A percentile compares a stretch with the other conserved stretches of the same genome.
phyloP scores from a whole-genome alignment of 1,139 yeast genomes.

The Lodderomyces theae region DNA sequence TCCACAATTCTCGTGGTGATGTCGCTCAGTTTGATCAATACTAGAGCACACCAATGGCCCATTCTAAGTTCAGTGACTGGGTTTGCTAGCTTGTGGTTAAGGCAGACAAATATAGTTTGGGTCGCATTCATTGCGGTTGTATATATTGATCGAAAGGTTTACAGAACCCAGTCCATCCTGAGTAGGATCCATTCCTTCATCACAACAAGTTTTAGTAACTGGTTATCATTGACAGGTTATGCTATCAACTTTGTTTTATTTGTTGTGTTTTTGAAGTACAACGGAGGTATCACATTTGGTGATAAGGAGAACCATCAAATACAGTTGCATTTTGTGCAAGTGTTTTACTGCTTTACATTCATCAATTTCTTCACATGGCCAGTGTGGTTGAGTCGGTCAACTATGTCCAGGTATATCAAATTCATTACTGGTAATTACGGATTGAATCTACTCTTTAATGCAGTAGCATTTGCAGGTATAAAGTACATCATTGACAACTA shows the following conservation, averaged over 20 bases:
- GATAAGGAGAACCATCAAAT: conserved; percentile 83
- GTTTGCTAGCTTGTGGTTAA: conserved; percentile 60
- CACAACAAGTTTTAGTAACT: conserved; percentile 20
- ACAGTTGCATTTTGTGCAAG: conserved; percentile 71
- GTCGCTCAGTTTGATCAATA: conserved; percentile 38
- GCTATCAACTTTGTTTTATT: conserved; percentile 51
- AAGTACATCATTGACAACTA: conserved; percentile 51
- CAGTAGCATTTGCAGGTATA: conserved; percentile 30
- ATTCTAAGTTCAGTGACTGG: conserved; percentile 45
- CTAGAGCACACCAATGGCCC: conserved; percentile 16
- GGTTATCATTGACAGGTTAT: conserved; percentile 48
- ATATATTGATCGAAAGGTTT: conserved; percentile 49
- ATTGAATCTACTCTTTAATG: conserved; percentile 18
- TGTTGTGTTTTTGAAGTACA: conserved; percentile 53
- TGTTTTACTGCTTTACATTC: conserved; percentile 73
- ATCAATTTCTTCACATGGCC: conserved; percentile 66
- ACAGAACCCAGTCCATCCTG: conserved; percentile 2
- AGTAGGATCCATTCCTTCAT: conserved; percentile 18
- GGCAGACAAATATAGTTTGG: conserved; percentile 95
- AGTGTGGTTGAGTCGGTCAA: conserved; percentile 50
- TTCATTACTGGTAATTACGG: conserved; percentile 25
- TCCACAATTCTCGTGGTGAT: conserved; percentile 64
- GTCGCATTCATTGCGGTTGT: conserved; percentile 58
- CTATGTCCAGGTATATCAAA: conserved; percentile 35
- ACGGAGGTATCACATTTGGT: conserved; percentile 82